phyloP scores from a whole-genome alignment of 2,329 filamentous ascomycete genomes.

The Penicillium sp. region DNA sequence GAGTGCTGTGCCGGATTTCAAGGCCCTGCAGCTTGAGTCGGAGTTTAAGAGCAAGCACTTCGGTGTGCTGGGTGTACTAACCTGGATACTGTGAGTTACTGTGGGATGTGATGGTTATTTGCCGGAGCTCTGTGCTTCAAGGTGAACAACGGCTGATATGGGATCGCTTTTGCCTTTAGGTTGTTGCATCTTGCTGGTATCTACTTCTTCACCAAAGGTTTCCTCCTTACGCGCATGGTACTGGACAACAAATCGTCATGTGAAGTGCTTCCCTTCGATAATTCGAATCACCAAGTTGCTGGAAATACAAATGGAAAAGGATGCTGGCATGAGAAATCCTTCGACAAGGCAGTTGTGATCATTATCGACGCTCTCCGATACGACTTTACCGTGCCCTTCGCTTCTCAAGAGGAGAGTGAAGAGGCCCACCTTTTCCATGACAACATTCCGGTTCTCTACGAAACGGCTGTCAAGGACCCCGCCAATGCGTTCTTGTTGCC shows the following conservation, averaged over 20 bases:
- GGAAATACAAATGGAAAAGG: slow-evolving; percentile 54
- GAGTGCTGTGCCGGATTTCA: slow-evolving; percentile 27
- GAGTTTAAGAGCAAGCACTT: slow-evolving; percentile 42
- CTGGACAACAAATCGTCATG: slow-evolving; percentile 75
- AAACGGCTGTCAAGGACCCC: slow-evolving; percentile 71
- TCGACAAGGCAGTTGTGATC: slow-evolving; percentile 86
- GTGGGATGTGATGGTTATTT: neutral
- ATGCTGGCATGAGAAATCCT: slow-evolving; percentile 95
- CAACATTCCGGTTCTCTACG: slow-evolving; percentile 81
- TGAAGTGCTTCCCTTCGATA: slow-evolving; percentile 63
- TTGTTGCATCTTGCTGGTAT: slow-evolving; percentile 76
- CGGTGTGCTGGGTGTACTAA: slow-evolving; percentile 38
- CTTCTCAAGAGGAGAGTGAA: slow-evolving; percentile 46
- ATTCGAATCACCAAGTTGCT: slow-evolving; percentile 18
- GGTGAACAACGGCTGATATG: neutral
- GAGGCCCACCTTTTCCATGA: slow-evolving; percentile 73
- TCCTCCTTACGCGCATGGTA: slow-evolving; percentile 82
- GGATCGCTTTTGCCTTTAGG: slow-evolving; percentile 36
- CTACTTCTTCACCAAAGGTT: slow-evolving; percentile 91
- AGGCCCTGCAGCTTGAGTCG: slow-evolving; percentile 32
- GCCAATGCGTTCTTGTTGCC: slow-evolving; percentile 84
- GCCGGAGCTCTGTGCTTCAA: neutral
- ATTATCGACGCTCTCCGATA: slow-evolving; percentile 93
- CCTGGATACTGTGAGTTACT: slow-evolving; percentile 42
- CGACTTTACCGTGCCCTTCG: slow-evolving; percentile 87